Conservation (phyloP, 179 eudicot genomes). For the Silene vulgaris region DNA sequence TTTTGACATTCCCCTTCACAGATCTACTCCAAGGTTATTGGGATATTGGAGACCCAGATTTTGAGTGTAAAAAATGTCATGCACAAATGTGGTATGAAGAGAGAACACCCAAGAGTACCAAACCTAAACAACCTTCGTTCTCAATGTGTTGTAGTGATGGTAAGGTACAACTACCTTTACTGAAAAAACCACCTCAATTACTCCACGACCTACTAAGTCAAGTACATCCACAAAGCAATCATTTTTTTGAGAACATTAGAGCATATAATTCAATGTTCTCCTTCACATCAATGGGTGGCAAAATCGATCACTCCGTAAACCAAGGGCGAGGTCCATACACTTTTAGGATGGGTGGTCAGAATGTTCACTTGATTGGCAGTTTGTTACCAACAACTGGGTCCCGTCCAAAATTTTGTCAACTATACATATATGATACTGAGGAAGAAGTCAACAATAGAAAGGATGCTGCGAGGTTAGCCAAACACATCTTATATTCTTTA, state of each 20-base stretch:
- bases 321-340: slow-evolving; percentile 8
- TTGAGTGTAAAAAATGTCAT: background rate
- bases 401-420: slow-evolving; percentile 3
- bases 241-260: background rate
- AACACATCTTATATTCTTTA: too few relatives aligned
- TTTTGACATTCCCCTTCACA: too few relatives aligned
- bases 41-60: background rate
- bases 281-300: slow-evolving; percentile 11
- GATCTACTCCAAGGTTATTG: background rate
- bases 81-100: background rate
- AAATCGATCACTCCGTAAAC: background rate
- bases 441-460: slow-evolving; percentile 18
- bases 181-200: background rate
- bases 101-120: background rate
- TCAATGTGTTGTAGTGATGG: background rate
- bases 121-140: background rate
- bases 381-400: slow-evolving; percentile 2
- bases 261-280: background rate
- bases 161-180: background rate
- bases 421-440: slow-evolving; percentile 21
- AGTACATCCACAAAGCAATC: background rate
- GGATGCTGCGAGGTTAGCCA: background rate
- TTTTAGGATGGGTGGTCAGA: background rate
- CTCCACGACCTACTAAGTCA: background rate
- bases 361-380: slow-evolving; percentile 11